Evolutionary conservation across 1,284 basidiomycete genomes (phyloP), one percentile per base, ranked within the genome.

Genomic region (Puccinia polysora): DNA sequence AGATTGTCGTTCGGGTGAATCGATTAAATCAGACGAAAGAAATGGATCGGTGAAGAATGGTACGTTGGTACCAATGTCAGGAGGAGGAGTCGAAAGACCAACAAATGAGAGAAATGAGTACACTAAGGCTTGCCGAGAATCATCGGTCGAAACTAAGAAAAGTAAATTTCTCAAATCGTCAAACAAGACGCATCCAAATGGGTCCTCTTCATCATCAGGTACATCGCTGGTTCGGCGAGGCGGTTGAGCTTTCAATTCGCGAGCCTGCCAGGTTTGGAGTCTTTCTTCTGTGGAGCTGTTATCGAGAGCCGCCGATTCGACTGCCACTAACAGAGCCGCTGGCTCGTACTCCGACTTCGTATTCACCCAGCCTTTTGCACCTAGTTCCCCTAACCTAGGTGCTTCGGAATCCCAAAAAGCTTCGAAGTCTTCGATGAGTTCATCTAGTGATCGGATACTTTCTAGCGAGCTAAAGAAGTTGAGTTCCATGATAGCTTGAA

Each of bases 141-240:
- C 80, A 2, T 79, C 76, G 2, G 84, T 83, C 10, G 81, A 81
- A 36, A 94, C 77, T 36, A 84, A 78, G 67, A 90, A 81, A 23
- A 97, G 83, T 58, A 92, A 82, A 1, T 86, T 80, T 12, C 84
- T 84, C 72, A 96, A 84, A 78, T 97, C 93, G 55, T 85, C 83
- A 79, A 93, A 91, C 15, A 97, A 81, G 25, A 95, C 83, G 1
- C 85, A 85, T 0, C 87, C 83, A 79, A 88, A 93, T 0, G 91
- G 91, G 79, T 94, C 91, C 32, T 83, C 82, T 32, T 86, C 84
- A 5, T 84, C 83, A 59, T 80, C 77, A 6, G 78, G 74, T 30
- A 60, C 15, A 73, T 87, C 84, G 3, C 82, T 82, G 0, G 86
- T 85, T 34, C 88, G 86, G 3, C 83, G 82, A 8, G 91, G 87